These are phyloP conservation scores for slime mould (Dictyostelium discoideum) DNA, from an alignment of 78 protist species.

Conservation along the genomic window dicty_2.7 NC_007088.5:7836001-7836500, in stretches of 20 bases:
- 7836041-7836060: constrained; percentile 7
- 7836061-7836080: not conserved
- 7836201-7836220: not conserved
- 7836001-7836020: not conserved
- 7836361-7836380: not conserved
- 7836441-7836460: no score
- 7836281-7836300: not conserved
- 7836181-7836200: not conserved
- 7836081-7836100: not conserved
- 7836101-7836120: not conserved
- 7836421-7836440: not conserved
- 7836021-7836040: not conserved
- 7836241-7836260: not conserved
- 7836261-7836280: not conserved
- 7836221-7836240: not conserved
- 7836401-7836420: not conserved
- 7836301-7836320: not conserved
- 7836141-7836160: not conserved
- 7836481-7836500: no score
- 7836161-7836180: not conserved
- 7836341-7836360: not conserved
- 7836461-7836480: no score
- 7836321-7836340: not conserved
- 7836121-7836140: not conserved
- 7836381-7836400: not conserved